Conservation (phyloP, 1,284 basidiomycete genomes). For the Trichosporon inkin region DNA sequence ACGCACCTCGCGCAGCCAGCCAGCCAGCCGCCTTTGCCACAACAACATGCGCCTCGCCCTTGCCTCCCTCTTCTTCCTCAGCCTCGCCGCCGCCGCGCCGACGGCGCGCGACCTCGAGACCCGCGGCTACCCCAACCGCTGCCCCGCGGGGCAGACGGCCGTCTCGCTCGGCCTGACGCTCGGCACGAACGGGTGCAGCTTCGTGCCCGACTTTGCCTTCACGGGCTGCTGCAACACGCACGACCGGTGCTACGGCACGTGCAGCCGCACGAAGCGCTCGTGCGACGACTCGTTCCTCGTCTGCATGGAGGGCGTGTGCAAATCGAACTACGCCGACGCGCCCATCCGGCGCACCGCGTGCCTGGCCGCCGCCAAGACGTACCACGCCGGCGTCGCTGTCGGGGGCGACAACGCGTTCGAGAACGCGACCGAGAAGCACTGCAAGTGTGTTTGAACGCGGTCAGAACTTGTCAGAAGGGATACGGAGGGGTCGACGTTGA, state of each 20-base stretch:
- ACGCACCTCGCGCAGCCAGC: too few relatives aligned
- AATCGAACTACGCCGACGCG: background rate
- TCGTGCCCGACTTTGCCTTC: conserved; percentile 8
- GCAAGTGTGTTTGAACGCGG: background rate
- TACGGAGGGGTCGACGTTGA: background rate
- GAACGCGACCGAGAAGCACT: background rate
- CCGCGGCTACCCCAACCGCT: background rate
- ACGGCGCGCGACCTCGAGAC: conserved; percentile 1
- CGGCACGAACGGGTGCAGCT: conserved; percentile 1
- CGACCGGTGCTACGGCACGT: conserved; percentile 9
- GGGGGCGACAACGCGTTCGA: background rate
- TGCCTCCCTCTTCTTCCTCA: background rate
- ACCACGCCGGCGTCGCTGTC: background rate
- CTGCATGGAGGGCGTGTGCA: conserved; percentile 4
- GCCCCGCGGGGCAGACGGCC: background rate
- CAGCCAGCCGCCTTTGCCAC: too few relatives aligned
- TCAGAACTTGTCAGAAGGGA: too few relatives aligned
- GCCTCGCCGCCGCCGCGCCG: background rate
- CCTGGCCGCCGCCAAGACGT: background rate
- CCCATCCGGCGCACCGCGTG: background rate
- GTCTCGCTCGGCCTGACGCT: background rate
- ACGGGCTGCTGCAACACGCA: conserved; percentile 5
- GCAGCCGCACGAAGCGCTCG: conserved; percentile 1
- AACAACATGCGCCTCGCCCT: background rate
- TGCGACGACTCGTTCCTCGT: background rate